phyloP scores from a whole-genome alignment of 805 yeast genomes.

The Cyberlindnera misumaiensis region DNA sequence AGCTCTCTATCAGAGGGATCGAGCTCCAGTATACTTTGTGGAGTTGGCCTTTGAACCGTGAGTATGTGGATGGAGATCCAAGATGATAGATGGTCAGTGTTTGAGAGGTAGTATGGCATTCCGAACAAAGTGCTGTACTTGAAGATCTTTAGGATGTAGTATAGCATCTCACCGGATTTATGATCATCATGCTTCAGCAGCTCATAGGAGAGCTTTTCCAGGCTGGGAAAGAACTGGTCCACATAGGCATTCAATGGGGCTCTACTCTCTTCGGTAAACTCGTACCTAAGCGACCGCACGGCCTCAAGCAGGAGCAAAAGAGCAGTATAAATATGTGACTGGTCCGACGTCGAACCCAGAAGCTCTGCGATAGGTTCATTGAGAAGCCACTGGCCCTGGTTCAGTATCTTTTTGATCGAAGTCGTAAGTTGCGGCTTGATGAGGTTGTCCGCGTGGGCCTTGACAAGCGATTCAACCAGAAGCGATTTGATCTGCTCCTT shows the following conservation, averaged over 20 bases:
- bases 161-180: conserved; percentile 41
- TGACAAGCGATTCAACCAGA: conserved; percentile 45
- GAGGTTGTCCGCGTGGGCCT: conserved; percentile 31
- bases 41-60: conserved; percentile 48
- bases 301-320: conserved; percentile 50
- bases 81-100: conserved; percentile 31
- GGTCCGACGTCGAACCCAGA: conserved; percentile 28
- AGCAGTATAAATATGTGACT: conserved; percentile 43
- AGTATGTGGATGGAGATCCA: conserved; percentile 68
- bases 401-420: conserved; percentile 48
- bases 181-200: conserved; percentile 26
- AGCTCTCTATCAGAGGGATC: conserved; percentile 41
- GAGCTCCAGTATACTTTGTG: conserved; percentile 40
- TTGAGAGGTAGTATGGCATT: conserved; percentile 45
- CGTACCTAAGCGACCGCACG: conserved; percentile 49
- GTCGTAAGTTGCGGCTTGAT: conserved; percentile 52
- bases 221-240: conserved; percentile 45
- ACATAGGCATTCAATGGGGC: conserved; percentile 42
- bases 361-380: conserved; percentile 27
- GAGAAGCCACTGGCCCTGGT: conserved; percentile 33
- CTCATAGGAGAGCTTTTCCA: conserved; percentile 44
- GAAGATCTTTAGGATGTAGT: conserved; percentile 57
- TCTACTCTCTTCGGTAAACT: conserved; percentile 46
- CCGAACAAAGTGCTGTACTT: conserved; percentile 56
- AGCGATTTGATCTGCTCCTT: conserved; percentile 49